phyloP scores from a whole-genome alignment of 257 asterid genomes.

The Fraxinus excelsior region DNA sequence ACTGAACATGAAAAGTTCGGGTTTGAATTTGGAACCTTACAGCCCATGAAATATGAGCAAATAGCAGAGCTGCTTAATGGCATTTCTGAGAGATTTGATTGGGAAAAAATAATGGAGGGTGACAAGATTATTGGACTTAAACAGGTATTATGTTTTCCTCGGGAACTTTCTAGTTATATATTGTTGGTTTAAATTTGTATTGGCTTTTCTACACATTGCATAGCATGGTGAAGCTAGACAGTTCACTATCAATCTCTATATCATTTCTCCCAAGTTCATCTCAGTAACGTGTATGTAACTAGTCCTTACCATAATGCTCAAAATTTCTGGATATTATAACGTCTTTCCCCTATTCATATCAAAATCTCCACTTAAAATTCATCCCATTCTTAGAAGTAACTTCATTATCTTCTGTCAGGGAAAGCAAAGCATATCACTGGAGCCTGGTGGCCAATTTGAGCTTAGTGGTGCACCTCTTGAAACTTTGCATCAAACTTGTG shows the following conservation, averaged over 20 bases:
- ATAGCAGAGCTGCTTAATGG: slow-evolving; percentile 83
- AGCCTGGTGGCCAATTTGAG: slow-evolving; percentile 99
- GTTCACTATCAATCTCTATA: background rate
- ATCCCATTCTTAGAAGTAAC: background rate
- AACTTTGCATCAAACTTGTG: slow-evolving; percentile 97
- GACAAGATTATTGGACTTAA: slow-evolving; percentile 85
- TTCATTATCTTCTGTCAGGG: slow-evolving; percentile 46
- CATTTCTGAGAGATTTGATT: slow-evolving; percentile 95
- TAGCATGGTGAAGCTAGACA: background rate
- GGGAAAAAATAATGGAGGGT: slow-evolving; percentile 98
- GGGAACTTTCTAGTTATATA: background rate
- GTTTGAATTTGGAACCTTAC: slow-evolving; percentile 71
- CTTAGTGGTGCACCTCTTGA: slow-evolving; percentile 98
- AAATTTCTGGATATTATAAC: background rate
- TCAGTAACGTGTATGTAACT: background rate
- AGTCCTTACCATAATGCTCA: background rate
- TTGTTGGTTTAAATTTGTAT: background rate
- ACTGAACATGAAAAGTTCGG: slow-evolving; percentile 99
- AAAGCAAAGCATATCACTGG: slow-evolving; percentile 92
- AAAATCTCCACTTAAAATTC: background rate
- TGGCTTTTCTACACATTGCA: background rate
- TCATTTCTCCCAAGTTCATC: slow-evolving; percentile 1
- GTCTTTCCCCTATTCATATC: background rate
- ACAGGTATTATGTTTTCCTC: slow-evolving; percentile 56
- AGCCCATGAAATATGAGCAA: slow-evolving; percentile 89